Evolutionary conservation across 495 filamentous ascomycete genomes (phyloP).

Genomic region (Evernia prunastri): DNA sequence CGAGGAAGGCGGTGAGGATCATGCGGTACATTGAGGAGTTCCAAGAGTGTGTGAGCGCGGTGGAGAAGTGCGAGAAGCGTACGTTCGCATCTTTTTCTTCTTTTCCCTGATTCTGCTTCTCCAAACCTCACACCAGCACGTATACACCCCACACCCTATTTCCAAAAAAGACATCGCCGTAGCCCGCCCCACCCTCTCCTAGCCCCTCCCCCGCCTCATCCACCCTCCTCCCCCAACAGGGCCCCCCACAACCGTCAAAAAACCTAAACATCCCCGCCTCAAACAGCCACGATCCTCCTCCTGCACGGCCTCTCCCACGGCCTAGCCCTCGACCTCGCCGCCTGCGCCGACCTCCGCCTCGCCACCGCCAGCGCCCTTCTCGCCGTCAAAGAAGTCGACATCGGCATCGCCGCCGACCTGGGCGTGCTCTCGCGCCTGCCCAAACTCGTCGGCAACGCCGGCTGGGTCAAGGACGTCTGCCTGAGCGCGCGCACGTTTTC

Average conservation of each 20-base stretch:
- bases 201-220: too few species aligned
- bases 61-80: constrained; percentile 85
- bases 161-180: too few species aligned
- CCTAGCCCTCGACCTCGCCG: constrained; percentile 76
- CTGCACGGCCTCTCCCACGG: constrained; percentile 78
- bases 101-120: too few species aligned
- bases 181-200: too few species aligned
- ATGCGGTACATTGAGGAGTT: constrained; percentile 66
- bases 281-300: constrained; percentile 61
- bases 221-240: too few species aligned
- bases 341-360: constrained; percentile 73
- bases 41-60: constrained; percentile 64
- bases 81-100: not conserved
- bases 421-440: constrained; percentile 82
- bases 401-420: constrained; percentile 88
- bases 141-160: too few species aligned
- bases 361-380: constrained; percentile 58
- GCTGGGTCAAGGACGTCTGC: constrained; percentile 90
- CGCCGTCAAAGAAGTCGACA: constrained; percentile 90
- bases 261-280: too few species aligned
- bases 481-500: constrained; percentile 71
- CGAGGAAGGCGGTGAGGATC: constrained; percentile 57
- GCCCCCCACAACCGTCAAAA: too few species aligned
- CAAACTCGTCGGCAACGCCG: constrained; percentile 64
- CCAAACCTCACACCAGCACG: too few species aligned